phyloP scores from a whole-genome alignment of 495 filamentous ascomycete species.

The Podospora tetraspora region DNA sequence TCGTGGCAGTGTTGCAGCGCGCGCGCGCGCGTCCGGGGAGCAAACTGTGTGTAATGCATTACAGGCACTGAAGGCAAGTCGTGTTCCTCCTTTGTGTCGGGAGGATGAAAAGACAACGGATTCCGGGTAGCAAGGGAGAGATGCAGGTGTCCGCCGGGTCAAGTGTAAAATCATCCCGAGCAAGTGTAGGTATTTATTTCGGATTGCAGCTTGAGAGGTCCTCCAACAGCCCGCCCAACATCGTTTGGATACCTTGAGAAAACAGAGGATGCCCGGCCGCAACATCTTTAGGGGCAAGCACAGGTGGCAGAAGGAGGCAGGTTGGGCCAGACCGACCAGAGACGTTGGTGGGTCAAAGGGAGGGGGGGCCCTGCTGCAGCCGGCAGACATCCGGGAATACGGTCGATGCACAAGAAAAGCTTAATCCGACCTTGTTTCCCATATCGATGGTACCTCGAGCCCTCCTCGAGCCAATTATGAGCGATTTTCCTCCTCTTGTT shows the following conservation, averaged over 20 bases:
- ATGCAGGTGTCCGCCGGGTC: too few species aligned
- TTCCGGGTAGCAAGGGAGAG: too few species aligned
- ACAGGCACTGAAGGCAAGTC: background rate
- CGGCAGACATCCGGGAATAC: background rate
- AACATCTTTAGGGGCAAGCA: too few species aligned
- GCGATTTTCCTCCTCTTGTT: constrained; percentile 21
- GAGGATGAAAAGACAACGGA: too few species aligned
- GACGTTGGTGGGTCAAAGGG: background rate
- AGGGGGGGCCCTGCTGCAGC: background rate
- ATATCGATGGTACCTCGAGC: constrained; percentile 6
- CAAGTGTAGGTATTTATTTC: too few species aligned
- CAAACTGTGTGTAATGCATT: constrained; percentile 1
- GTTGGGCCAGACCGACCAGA: background rate
- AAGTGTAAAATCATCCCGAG: too few species aligned
- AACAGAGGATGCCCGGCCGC: too few species aligned
- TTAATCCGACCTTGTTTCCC: constrained; percentile 10
- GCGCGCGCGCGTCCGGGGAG: background rate
- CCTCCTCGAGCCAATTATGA: constrained; percentile 16
- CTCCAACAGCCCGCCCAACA: too few species aligned
- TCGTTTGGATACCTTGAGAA: too few species aligned
- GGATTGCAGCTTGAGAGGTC: too few species aligned
- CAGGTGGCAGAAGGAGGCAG: too few species aligned
- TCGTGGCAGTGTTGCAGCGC: background rate
- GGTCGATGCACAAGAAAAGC: constrained; percentile 2
- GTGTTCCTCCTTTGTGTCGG: too few species aligned